phyloP scores from a whole-genome alignment of 768 basidiomycete species.

The Lactifluus volemus region DNA sequence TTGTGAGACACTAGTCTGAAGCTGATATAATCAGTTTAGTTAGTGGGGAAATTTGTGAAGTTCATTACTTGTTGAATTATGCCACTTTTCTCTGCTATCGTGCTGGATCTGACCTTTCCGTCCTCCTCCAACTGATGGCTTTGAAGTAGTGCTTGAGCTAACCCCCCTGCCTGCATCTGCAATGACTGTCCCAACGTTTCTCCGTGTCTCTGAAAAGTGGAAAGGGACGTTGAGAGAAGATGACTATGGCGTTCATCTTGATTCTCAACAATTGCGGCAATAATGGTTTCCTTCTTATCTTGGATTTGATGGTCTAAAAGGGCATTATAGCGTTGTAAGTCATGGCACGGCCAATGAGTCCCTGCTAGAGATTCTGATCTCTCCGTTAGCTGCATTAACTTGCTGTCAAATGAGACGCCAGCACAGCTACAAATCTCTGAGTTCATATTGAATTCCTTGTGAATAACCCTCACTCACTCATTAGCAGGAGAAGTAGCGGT shows the following conservation, averaged over 20 bases:
- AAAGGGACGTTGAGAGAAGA: neutral
- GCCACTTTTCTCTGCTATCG: neutral
- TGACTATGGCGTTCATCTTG: neutral
- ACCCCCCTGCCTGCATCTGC: neutral
- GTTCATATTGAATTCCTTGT: neutral
- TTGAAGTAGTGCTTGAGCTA: constrained; percentile 7
- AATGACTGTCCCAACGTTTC: constrained; percentile 1
- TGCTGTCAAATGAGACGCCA: neutral
- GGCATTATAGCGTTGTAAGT: neutral
- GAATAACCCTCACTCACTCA: neutral
- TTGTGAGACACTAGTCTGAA: constrained; percentile 3
- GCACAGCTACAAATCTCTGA: neutral
- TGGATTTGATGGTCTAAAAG: constrained; percentile 1
- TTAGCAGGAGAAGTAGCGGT: neutral
- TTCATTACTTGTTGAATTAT: constrained; percentile 5
- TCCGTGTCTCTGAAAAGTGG: constrained; percentile 1
- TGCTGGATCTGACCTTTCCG: neutral
- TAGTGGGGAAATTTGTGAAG: neutral
- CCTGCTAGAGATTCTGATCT: constrained; percentile 4
- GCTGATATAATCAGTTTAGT: neutral
- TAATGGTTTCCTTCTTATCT: neutral
- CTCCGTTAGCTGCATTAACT: neutral
- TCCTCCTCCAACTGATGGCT: neutral
- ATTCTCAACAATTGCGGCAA: constrained; percentile 1
- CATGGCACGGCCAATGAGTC: neutral